Evolutionary conservation across 1,284 basidiomycete genomes (phyloP).

Genomic region (Microstroma glucosiphilum): DNA sequence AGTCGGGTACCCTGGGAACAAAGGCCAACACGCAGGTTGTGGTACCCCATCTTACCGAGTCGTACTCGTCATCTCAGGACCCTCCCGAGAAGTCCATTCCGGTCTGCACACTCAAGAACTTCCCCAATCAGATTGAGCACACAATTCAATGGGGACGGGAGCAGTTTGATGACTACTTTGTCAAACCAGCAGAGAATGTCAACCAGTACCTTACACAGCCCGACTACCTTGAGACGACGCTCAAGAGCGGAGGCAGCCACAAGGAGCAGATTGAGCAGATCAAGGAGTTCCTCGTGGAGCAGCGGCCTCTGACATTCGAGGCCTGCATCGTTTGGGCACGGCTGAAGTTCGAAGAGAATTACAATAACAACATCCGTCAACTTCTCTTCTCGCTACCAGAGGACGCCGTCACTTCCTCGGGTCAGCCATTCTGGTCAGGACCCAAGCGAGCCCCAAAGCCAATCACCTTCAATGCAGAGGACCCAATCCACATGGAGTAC

Average conservation of each 20-base stretch:
- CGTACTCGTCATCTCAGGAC: slow-evolving; percentile 96
- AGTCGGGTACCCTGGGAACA: slow-evolving; percentile 96
- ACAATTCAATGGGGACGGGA: slow-evolving; percentile 93
- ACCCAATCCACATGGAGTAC: slow-evolving; percentile 79
- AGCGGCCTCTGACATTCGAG: slow-evolving; percentile 89
- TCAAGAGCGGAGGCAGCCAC: slow-evolving; percentile 58
- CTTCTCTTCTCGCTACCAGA: slow-evolving; percentile 88
- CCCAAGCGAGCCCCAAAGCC: slow-evolving; percentile 97
- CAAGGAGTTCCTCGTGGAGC: slow-evolving; percentile 78
- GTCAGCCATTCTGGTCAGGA: slow-evolving; percentile 70
- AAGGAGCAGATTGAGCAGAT: slow-evolving; percentile 75
- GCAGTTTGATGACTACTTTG: slow-evolving; percentile 86
- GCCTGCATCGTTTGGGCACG: slow-evolving; percentile 97
- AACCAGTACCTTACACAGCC: slow-evolving; percentile 96
- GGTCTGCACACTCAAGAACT: slow-evolving; percentile 97
- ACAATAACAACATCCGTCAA: slow-evolving; percentile 88
- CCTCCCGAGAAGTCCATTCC: slow-evolving; percentile 98
- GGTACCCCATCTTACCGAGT: slow-evolving; percentile 90
- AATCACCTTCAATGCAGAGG: slow-evolving; percentile 73
- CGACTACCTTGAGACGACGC: slow-evolving; percentile 88
- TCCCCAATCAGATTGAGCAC: slow-evolving; percentile 96
- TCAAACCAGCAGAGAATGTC: slow-evolving; percentile 87
- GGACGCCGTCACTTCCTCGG: slow-evolving; percentile 78
- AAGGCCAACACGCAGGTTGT: slow-evolving; percentile 98
- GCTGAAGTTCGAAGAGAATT: slow-evolving; percentile 90